Evolutionary conservation across 768 basidiomycete species (phyloP), one percentile per base, ranked within the genome.

Genomic region (Gymnopilus junonius): DNA sequence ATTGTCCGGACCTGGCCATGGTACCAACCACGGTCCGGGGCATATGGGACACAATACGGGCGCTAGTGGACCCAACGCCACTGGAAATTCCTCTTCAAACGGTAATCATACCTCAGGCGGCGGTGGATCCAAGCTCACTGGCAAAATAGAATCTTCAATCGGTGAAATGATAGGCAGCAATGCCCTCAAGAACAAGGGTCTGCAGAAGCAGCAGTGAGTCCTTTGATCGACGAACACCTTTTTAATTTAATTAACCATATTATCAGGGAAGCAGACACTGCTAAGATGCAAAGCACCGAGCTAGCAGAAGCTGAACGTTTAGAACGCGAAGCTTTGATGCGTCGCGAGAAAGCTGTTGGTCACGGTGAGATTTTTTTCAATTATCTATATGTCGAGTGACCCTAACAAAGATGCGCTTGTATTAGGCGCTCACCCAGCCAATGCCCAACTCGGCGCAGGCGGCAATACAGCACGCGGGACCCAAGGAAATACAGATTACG

Each of bases 271-370:
- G 85, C 84, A 0, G 75, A 80, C 27, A 71, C 79, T 0, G 63
- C 80, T 39, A 82, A 82, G 62, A 57, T 77, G 10, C 85, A 87
- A 70, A 77, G 79, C 27, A 69, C 72, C 7, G 85, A 86, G 67
- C 73, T 87, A 20, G 75, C 79, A 3, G 82, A 86, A 67, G 85
- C 86, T 17, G 83, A 86, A 70, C 79, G 82, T 12, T 74, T 86
- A 5, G 85, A 87, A 69, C 73, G 73, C 4, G 84, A 86, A 66
- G 85, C 85, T 10, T 39, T 76, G 39, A 66, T 77, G 71, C 78
- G 80, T 35, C 79, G 85, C 21, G 83, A 86, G 62, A 77, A 84
- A 8, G 85, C 85, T 5, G 83, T 85, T 25, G 83, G 74, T 12
- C 83, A 84, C 66, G 85, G 84, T 81, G 48, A 58, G 73, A 68